Percentiles rank a stretch among this genome's conserved stretches.
These are phyloP conservation scores for Venustampulla echinocandica DNA, from an alignment of 495 filamentous ascomycete genomes.

Conservation along the genomic window DNA sequence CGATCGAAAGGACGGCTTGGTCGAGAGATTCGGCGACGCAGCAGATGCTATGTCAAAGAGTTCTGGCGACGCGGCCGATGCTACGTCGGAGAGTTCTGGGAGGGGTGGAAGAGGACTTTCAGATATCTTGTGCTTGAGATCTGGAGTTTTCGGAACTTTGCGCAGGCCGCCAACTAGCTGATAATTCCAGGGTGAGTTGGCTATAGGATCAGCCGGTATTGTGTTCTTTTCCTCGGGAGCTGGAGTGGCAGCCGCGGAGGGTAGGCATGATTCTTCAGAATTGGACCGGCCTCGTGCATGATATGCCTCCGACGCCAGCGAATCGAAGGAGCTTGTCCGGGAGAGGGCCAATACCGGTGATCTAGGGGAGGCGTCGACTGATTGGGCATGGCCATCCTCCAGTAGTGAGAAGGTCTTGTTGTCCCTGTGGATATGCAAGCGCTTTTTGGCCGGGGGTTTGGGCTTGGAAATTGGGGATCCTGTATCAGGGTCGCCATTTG, in stretches of 20 bases:
- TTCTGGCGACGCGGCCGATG: slow-evolving; percentile 18
- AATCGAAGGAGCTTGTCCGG: slow-evolving; percentile 12
- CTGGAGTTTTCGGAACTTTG: slow-evolving; percentile 42
- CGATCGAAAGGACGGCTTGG: slow-evolving; percentile 40
- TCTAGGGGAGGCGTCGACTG: background rate
- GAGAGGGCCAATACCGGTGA: slow-evolving; percentile 7
- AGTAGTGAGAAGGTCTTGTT: slow-evolving; percentile 24
- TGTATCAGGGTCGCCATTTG: slow-evolving; percentile 19
- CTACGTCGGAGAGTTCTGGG: slow-evolving; percentile 26
- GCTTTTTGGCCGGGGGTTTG: slow-evolving; percentile 19
- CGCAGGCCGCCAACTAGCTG: slow-evolving; percentile 46
- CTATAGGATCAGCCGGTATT: slow-evolving; percentile 34
- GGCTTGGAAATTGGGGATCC: slow-evolving; percentile 15
- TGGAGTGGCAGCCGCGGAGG: slow-evolving; percentile 26
- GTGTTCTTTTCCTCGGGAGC: slow-evolving; percentile 12
- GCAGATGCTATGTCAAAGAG: slow-evolving; percentile 14
- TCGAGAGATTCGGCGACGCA: slow-evolving; percentile 25
- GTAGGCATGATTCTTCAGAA: slow-evolving; percentile 35
- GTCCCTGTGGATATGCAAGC: slow-evolving; percentile 19
- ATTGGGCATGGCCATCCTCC: slow-evolving; percentile 8
- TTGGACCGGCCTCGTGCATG: slow-evolving; percentile 34
- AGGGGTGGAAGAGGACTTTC: slow-evolving; percentile 31
- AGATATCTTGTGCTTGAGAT: slow-evolving; percentile 33
- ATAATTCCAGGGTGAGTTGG: slow-evolving; percentile 42
- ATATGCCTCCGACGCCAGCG: slow-evolving; percentile 36